Base-by-base conservation (phyloP, 805 yeast genomes). In the Wickerhamiella musiphila region DNA sequence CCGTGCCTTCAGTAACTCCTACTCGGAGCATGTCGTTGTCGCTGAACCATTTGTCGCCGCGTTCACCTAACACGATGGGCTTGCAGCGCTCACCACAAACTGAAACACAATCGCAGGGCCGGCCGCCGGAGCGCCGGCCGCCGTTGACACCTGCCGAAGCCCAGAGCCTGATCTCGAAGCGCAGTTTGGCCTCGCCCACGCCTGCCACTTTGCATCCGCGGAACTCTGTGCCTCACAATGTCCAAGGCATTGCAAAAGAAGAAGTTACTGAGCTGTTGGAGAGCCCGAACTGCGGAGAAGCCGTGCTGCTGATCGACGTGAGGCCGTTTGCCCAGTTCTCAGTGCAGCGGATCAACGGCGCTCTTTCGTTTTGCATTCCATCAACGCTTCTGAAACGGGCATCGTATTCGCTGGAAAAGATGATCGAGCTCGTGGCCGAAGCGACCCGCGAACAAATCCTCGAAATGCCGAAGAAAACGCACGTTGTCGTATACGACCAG, bases 291-390 rank as follows among this genome's bases (percentile, higher is more conserved):
- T n/a, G n/a, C n/a, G n/a, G n/a, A n/a, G n/a, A n/a, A n/a, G 13
- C 47, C 25, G 38, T 63, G 4, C 43, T 79, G n/a, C 45, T 77
- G 2, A 57, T 82, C 11, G 96, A 84, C 49, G 73, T 78, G 8
- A 59, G 96, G 34, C 79, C 94, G 0, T 81, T 73, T 48, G 72
- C 78, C 16, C 86, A 78, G 35, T 81, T 59, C 48, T 63, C 73
- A 26, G 65, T 61, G 37, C 48, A 62, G 2, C 82, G 74, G 39
- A 52, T 86, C 9, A 46, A 44, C 4, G 59, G 65, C 26, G 67
- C 95, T 1, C 58, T 79, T 28, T 81, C 81, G 49, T 65, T 86
- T 23, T 79, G 93, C 51, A 56, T 84, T 10, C 95, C 96, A 2
- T 76, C 93, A n/a, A 84, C 95, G 1, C 59, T 84, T 26, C 57